phyloP scores from a whole-genome alignment of 495 filamentous ascomycete genomes.

The Podospora comata region DNA sequence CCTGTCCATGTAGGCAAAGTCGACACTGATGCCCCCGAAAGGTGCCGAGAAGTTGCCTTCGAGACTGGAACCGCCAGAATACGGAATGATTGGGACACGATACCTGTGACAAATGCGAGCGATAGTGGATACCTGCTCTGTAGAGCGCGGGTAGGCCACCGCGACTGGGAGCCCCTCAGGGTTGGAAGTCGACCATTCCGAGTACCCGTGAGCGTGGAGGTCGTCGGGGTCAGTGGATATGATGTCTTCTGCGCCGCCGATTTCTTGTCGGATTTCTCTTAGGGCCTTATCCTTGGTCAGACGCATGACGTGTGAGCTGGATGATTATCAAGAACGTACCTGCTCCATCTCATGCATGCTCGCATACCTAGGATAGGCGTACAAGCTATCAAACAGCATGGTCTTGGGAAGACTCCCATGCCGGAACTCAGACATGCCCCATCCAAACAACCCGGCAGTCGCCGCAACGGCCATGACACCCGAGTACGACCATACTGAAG shows the following conservation, averaged over 20 bases:
- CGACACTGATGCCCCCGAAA: constrained; percentile 80
- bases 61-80: constrained; percentile 80
- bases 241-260: constrained; percentile 57
- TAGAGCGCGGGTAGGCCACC: constrained; percentile 73
- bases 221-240: constrained; percentile 84
- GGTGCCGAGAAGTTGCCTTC: constrained; percentile 88
- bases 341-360: constrained; percentile 48
- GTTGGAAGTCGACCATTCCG: constrained; percentile 85
- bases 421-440: constrained; percentile 35
- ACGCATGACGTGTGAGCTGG: not conserved
- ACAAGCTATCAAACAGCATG: constrained; percentile 41
- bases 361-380: constrained; percentile 43
- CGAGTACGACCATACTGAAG: constrained; percentile 32
- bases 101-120: constrained; percentile 79
- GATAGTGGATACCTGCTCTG: constrained; percentile 75
- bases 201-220: constrained; percentile 76
- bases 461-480: constrained; percentile 41
- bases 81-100: constrained; percentile 82
- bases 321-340: constrained; percentile 35
- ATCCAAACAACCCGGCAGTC: constrained; percentile 42
- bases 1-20: constrained; percentile 83
- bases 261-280: constrained; percentile 59
- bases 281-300: constrained; percentile 21
- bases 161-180: constrained; percentile 74
- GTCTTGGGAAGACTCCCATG: constrained; percentile 30